Percentiles rank a stretch among this genome's conserved stretches.
Conservation (phyloP, 371 early-diverging fungal species). For the Umbelopsis sp. region DNA sequence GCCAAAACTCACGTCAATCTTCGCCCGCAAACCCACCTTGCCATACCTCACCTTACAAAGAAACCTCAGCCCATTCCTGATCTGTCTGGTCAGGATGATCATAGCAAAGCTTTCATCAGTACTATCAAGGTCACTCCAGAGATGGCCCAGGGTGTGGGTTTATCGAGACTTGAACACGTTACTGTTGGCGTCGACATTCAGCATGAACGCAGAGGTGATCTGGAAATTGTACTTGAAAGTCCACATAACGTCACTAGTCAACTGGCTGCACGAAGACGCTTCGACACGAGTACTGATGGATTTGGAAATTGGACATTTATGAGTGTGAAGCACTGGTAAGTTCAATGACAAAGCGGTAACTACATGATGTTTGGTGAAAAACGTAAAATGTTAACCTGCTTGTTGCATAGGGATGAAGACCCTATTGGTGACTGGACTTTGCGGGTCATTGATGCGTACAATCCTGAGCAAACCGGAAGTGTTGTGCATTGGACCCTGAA, state of each 20-base stretch:
- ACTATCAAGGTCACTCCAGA: conserved; percentile 41
- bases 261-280: conserved; percentile 66
- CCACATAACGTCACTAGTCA: conserved; percentile 74
- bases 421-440: conserved; percentile 84
- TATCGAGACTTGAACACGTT: conserved; percentile 79
- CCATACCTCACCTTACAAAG: conserved; percentile 25
- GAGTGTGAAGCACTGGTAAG: conserved; percentile 94
- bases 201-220: conserved; percentile 82
- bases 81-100: conserved; percentile 24
- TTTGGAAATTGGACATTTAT: conserved; percentile 91
- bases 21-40: conserved; percentile 59
- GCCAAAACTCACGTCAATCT: conserved; percentile 67
- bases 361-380: too few species aligned
- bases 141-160: conserved; percentile 47
- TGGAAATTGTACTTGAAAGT: conserved; percentile 74
- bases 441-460: conserved; percentile 56
- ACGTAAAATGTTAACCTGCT: too few species aligned
- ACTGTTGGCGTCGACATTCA: conserved; percentile 80
- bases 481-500: conserved; percentile 68
- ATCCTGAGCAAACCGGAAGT: conserved; percentile 47
- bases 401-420: conserved; percentile 69
- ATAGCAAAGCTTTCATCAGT: conserved; percentile 26
- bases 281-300: conserved; percentile 73
- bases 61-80: conserved; percentile 46
- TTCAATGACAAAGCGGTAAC: background rate